Conservation (phyloP, 352 stramenopile species). For the Pythium sp. region DNA sequence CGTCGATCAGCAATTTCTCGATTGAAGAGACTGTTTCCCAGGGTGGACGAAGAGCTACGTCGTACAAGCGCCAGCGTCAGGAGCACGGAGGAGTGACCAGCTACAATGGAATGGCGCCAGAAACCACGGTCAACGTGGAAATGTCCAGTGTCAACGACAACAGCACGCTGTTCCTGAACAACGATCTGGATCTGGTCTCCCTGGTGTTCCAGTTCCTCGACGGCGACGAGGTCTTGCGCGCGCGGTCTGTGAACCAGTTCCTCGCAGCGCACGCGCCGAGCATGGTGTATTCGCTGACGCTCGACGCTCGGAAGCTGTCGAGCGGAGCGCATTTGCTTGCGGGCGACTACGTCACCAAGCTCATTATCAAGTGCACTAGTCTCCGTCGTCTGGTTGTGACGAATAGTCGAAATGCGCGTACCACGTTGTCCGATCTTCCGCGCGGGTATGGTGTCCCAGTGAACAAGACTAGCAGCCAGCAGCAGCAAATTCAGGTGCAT, state of each 20-base stretch:
- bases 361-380: constrained; percentile 41
- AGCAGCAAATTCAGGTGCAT: constrained; percentile 1
- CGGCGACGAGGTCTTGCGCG: constrained; percentile 42
- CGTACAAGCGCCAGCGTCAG: constrained; percentile 2
- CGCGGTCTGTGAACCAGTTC: constrained; percentile 47
- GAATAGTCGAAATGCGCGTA: constrained; percentile 33
- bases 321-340: background rate
- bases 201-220: constrained; percentile 61
- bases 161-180: constrained; percentile 35
- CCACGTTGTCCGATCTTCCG: constrained; percentile 7
- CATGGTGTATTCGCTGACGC: constrained; percentile 42
- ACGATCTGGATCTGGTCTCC: constrained; percentile 52
- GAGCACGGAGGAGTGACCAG: background rate
- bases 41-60: background rate
- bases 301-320: constrained; percentile 27
- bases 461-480: constrained; percentile 2
- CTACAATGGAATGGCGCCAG: background rate
- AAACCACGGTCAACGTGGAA: background rate
- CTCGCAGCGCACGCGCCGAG: constrained; percentile 40
- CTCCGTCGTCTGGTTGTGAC: constrained; percentile 46
- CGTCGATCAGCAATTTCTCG: constrained; percentile 12
- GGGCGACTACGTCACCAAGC: constrained; percentile 13
- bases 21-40: background rate
- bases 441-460: constrained; percentile 6
- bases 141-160: background rate